Evolutionary conservation across 1,139 yeast species (phyloP).

Genomic region (Groenewaldozyma auringiensis): DNA sequence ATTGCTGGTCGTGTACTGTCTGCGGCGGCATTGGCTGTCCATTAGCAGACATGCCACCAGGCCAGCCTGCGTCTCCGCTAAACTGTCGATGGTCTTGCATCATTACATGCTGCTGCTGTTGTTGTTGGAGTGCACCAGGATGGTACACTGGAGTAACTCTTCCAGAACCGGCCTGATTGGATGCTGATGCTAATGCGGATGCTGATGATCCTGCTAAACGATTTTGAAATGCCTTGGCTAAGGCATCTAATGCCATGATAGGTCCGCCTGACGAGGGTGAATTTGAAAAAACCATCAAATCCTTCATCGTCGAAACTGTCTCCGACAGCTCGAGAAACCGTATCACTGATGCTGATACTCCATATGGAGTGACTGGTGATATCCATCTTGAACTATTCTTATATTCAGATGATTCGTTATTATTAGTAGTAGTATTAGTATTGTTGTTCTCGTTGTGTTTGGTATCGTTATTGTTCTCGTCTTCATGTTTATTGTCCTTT

Average conservation of each 20-base stretch:
- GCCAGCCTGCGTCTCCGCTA: neutral
- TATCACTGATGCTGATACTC: neutral
- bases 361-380: neutral
- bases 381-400: neutral
- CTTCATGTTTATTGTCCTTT: neutral
- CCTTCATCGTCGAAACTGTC: neutral
- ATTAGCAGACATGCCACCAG: neutral
- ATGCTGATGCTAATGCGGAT: neutral
- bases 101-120: neutral
- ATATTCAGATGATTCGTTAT: neutral
- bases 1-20: neutral
- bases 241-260: neutral
- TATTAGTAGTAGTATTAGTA: too few species aligned
- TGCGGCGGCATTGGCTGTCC: neutral
- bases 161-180: neutral
- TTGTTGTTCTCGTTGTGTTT: too few species aligned
- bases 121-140: neutral
- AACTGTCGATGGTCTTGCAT: neutral
- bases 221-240: neutral
- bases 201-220: neutral
- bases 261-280: neutral
- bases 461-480: too few species aligned
- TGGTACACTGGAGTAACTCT: neutral
- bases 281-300: neutral
- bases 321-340: conserved; percentile 1